Conservation (phyloP, 164 flowering plant species). For the Chloranthus sessilifolius region DNA sequence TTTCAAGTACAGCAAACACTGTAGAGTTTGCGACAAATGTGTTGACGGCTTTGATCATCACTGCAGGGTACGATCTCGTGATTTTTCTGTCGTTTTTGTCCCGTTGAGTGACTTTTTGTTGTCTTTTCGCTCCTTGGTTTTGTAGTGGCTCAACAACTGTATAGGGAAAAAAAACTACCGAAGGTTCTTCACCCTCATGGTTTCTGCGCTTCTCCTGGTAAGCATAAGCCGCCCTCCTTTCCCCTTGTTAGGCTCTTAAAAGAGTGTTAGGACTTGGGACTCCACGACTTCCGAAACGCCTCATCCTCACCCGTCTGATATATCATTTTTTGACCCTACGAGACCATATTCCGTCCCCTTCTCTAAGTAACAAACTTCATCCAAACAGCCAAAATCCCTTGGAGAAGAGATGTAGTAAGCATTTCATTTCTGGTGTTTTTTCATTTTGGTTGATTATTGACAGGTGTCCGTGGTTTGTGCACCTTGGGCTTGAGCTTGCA, state of each 20-base stretch:
- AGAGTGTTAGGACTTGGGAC: background rate
- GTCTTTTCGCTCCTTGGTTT: conserved; percentile 17
- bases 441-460: conserved; percentile 46
- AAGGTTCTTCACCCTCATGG: conserved; percentile 90
- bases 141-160: conserved; percentile 98
- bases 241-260: background rate
- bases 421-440: conserved; percentile 31
- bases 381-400: conserved; percentile 11
- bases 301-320: background rate
- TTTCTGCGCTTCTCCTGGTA: conserved; percentile 87
- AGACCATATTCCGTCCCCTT: background rate
- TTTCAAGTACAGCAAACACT: conserved; percentile 97
- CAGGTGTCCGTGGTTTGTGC: conserved; percentile 54
- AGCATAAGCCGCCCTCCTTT: conserved; percentile 24
- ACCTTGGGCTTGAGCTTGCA: conserved; percentile 77
- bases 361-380: conserved; percentile 12
- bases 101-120: conserved; percentile 8
- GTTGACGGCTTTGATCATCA: conserved; percentile 97
- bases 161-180: conserved; percentile 86
- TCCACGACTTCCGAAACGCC: background rate
- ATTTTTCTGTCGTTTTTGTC: conserved; percentile 1
- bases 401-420: conserved; percentile 26
- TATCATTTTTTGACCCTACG: background rate
- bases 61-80: conserved; percentile 70
- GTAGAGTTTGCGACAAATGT: conserved; percentile 99